A percentile compares a stretch with the other conserved stretches of the same genome.
phyloP scores from a whole-genome alignment of 208 protist species.

The Wallacemonas rigidus region DNA sequence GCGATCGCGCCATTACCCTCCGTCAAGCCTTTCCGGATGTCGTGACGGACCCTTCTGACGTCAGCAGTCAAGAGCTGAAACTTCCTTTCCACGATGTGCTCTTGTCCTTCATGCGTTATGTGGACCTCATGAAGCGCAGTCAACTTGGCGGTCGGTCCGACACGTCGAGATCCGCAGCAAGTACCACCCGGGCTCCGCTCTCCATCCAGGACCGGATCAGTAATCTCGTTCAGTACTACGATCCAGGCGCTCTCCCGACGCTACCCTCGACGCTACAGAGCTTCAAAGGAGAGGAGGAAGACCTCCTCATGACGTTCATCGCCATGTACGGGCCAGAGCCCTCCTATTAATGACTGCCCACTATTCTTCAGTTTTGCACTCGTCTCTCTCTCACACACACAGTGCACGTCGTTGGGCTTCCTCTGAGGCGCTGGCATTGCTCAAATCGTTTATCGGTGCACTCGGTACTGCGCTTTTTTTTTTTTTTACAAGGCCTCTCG shows the following conservation, averaged over 20 bases:
- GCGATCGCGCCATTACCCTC: constrained; percentile 30
- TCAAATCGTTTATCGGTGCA: too few species aligned
- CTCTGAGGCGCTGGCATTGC: too few species aligned
- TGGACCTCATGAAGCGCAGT: constrained; percentile 28
- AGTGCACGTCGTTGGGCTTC: too few species aligned
- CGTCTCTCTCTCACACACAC: too few species aligned
- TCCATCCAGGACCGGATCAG: constrained; percentile 32
- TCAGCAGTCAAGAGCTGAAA: constrained; percentile 21
- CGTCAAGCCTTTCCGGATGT: constrained; percentile 33
- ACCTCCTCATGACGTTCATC: constrained; percentile 44
- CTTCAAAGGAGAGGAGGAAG: constrained; percentile 48
- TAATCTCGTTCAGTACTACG: constrained; percentile 40
- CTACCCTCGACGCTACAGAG: constrained; percentile 36
- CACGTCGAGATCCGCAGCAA: background rate
- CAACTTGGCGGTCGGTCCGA: background rate
- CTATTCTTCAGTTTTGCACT: background rate
- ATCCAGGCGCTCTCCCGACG: constrained; percentile 25
- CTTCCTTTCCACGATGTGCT: constrained; percentile 60
- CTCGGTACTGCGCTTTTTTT: too few species aligned
- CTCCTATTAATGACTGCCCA: background rate
- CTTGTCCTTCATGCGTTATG: constrained; percentile 36
- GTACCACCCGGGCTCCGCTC: background rate
- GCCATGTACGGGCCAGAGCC: constrained; percentile 61
- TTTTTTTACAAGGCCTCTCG: too few species aligned
- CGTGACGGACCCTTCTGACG: background rate